Conservation (phyloP, 1,284 basidiomycete genomes). For the Cystobasidium sp. region DNA sequence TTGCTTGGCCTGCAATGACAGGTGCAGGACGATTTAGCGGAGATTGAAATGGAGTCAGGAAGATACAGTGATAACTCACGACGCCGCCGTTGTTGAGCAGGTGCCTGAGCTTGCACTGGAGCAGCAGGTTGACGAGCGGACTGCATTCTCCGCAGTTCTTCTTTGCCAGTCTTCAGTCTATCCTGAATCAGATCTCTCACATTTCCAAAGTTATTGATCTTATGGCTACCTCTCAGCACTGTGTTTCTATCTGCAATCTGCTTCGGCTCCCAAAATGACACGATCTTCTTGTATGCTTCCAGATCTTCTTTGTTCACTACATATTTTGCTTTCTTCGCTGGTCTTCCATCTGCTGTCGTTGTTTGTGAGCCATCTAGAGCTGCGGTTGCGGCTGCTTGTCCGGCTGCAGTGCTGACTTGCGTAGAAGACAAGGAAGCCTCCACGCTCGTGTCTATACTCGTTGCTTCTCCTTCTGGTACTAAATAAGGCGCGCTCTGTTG, state of each 20-base stretch:
- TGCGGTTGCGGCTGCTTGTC: slow-evolving; percentile 57
- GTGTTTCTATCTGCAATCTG: slow-evolving; percentile 70
- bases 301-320: slow-evolving; percentile 75
- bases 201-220: slow-evolving; percentile 69
- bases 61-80: slow-evolving; percentile 1
- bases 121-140: background rate
- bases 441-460: slow-evolving; percentile 29
- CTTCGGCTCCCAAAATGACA: slow-evolving; percentile 55
- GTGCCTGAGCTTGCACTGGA: slow-evolving; percentile 25
- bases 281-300: slow-evolving; percentile 81
- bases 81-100: slow-evolving; percentile 43
- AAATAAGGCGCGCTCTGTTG: slow-evolving; percentile 28
- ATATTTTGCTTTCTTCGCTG: slow-evolving; percentile 62
- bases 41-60: background rate
- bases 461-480: slow-evolving; percentile 28
- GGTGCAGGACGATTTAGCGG: no score
- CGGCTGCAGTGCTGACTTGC: slow-evolving; percentile 66
- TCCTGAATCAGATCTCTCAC: slow-evolving; percentile 68
- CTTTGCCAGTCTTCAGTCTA: slow-evolving; percentile 75
- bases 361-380: slow-evolving; percentile 3
- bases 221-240: slow-evolving; percentile 68
- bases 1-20: slow-evolving; percentile 49
- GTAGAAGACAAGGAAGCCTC: slow-evolving; percentile 29
- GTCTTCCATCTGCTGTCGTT: slow-evolving; percentile 64
- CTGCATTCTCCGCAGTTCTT: slow-evolving; percentile 56